Percentiles rank a stretch among this genome's conserved stretches.
These are phyloP conservation scores for Albizia julibrissin DNA, from an alignment of 306 rosid genomes.

Conservation along the genomic window DNA sequence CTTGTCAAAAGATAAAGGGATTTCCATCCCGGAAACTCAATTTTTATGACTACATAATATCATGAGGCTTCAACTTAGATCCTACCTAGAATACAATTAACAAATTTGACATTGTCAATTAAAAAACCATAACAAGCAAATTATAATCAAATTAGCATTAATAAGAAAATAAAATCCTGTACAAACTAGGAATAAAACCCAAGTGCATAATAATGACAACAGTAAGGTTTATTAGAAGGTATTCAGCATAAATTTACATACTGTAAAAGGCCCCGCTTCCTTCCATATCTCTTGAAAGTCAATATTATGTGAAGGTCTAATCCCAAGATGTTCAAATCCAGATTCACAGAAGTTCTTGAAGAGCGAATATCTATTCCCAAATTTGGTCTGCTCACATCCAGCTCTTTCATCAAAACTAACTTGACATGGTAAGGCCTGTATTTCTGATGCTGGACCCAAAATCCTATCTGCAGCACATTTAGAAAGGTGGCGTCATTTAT, in stretches of 20 bases:
- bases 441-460: constrained; percentile 32
- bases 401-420: constrained; percentile 37
- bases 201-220: constrained; percentile 8
- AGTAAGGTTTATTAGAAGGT: constrained; percentile 22
- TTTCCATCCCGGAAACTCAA: constrained; percentile 21
- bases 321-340: constrained; percentile 74
- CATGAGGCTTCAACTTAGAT: constrained; percentile 22
- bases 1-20: constrained; percentile 9
- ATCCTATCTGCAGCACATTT: constrained; percentile 46
- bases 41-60: not conserved
- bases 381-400: constrained; percentile 38
- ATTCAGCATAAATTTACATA: constrained; percentile 42
- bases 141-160: not conserved
- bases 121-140: not conserved
- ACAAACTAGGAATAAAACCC: not conserved
- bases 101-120: not conserved
- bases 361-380: constrained; percentile 41
- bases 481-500: constrained; percentile 7
- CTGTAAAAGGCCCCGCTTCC: constrained; percentile 67
- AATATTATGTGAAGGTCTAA: constrained; percentile 46
- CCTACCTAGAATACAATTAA: constrained; percentile 5
- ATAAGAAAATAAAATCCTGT: constrained; percentile 9
- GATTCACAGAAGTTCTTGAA: constrained; percentile 66
- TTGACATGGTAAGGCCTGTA: constrained; percentile 30
- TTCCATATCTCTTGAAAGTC: constrained; percentile 64